phyloP scores from a whole-genome alignment of 225 moss, liverwort and hornwort genomes.

The Physcomitrellopsis africana region DNA sequence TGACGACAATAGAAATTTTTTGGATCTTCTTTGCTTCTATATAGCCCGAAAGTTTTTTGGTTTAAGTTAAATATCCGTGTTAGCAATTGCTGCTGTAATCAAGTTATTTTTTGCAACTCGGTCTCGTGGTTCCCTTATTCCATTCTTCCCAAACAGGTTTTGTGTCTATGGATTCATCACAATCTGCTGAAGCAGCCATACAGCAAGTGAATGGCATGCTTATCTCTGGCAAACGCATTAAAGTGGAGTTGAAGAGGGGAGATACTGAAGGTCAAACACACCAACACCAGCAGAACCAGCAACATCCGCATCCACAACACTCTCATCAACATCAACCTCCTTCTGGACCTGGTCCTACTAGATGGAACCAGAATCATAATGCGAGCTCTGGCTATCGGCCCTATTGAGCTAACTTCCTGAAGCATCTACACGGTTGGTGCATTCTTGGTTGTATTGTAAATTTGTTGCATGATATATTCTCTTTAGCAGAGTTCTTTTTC shows the following conservation, averaged over 20 bases:
- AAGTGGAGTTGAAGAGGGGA: constrained; percentile 82
- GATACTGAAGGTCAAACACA: constrained; percentile 57
- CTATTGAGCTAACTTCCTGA: constrained; percentile 33
- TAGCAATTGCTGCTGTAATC: constrained; percentile 1
- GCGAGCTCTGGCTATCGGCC: constrained; percentile 72
- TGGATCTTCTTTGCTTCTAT: neutral
- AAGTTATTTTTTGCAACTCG: constrained; percentile 26
- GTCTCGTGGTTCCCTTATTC: constrained; percentile 47
- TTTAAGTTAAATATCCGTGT: neutral
- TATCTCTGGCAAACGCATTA: constrained; percentile 72
- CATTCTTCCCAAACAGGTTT: constrained; percentile 70
- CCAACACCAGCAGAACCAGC: constrained; percentile 48
- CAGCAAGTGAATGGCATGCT: constrained; percentile 72
- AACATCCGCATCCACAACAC: constrained; percentile 45
- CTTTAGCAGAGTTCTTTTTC: constrained; percentile 10
- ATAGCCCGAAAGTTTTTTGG: neutral
- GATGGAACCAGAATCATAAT: constrained; percentile 59
- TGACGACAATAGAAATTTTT: neutral
- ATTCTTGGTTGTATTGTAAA: constrained; percentile 37
- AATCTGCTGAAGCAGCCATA: constrained; percentile 77
- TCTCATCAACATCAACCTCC: constrained; percentile 53
- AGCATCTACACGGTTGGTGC: constrained; percentile 41
- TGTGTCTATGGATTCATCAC: constrained; percentile 73
- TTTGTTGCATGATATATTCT: constrained; percentile 24
- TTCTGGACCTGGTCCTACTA: constrained; percentile 62